Base-by-base conservation (phyloP, 192 early-diverging fungal genomes). In the Rhizophagus sp. region DNA sequence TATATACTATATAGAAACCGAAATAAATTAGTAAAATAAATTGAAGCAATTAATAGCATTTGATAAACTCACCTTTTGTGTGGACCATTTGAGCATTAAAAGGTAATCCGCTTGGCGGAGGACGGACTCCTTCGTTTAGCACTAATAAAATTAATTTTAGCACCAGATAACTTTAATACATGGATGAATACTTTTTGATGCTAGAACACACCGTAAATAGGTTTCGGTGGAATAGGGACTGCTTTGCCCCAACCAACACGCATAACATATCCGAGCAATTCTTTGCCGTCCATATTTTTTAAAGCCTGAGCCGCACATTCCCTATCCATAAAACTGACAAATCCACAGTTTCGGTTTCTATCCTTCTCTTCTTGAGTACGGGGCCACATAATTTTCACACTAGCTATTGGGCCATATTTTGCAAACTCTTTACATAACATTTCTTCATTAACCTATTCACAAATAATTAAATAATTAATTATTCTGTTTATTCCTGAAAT, bases 301-400 rank as follows among this genome's bases (percentile, higher is more conserved):
- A 96, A 73, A 4, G 97, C 96, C 27, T 84, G 76, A 15, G 85
- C 90, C 1, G 97, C 97, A 81, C 88, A 87, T 13, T 70, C 79
- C 24, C 97, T 88, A 22, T 89, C 86, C 95, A 96, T 96, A 82
- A 95, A 98, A 75, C 94, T 93, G 17, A 98, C 93, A 87, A 98
- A 98, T 24, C 93, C 95, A 73, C 88, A 93, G 79, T 95, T 96
- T 12, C 91, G 84, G 63, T 90, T 88, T 13, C 96, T 89, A 25
- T 92, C 93, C 49, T 89, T 89, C 83, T 96, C 94, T 65, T 96
- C 95, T n/a, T 83, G 86, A 0, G 93, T 93, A 17, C 97, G 93
- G 3, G 96, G 96, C 96, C 96, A 96, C 97, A 98, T 96, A 63
- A 98, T 93, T 81, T 98, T 98, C 68, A 97, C 93, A 73, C 93